Evolutionary conservation across 1,284 basidiomycete species (phyloP), one percentile per base, ranked within the genome.

Genomic region (Moesziomyces parantarcticus): DNA sequence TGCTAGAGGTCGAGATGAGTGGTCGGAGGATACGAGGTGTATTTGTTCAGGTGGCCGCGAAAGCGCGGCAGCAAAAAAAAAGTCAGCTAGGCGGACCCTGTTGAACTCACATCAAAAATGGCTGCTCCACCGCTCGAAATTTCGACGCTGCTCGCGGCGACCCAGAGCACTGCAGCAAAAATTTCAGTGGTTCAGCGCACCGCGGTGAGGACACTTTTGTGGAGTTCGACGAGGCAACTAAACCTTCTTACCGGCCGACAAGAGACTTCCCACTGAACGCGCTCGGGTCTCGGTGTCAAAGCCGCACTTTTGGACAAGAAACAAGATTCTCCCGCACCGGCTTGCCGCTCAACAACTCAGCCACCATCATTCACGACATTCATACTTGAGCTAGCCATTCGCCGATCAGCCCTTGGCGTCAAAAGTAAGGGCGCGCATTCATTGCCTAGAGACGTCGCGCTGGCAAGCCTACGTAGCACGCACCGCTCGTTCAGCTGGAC

Each of bases 201-300:
- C 10, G 10, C 29, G 29, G 29, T 13, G 29, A 32, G 29, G 29
- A 32, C 29, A 39, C 6, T 39, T 36, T 39, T 54, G 58, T 58
- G 50, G 58, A 57, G 64, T 56, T 50, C 44, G 9, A 1, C 26
- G 18, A 13, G 6, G 29, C 16, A 18, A 16, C 18, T 5, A 16
- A 47, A 53, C 16, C n/a, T 58, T 59, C 63, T 20, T 48, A 52
- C 45, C 64, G 64, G 64, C 64, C 64, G 64, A 53, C 8, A 66
- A 14, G 34, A 39, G 14, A 39, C 14, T 14, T 4, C 14, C 34
- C 11, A 6, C 36, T 18, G 1, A 39, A 6, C 5, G 36, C 36
- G 22, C 36, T 50, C 54, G 52, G 54, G 42, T 46, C 40, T 57
- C 50, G 55, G 58, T n/a, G 20, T 67, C 46, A 20, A 8, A 2